Conservation (phyloP, 2,329 filamentous ascomycete genomes). For the Epichloe brachyelytri region DNA sequence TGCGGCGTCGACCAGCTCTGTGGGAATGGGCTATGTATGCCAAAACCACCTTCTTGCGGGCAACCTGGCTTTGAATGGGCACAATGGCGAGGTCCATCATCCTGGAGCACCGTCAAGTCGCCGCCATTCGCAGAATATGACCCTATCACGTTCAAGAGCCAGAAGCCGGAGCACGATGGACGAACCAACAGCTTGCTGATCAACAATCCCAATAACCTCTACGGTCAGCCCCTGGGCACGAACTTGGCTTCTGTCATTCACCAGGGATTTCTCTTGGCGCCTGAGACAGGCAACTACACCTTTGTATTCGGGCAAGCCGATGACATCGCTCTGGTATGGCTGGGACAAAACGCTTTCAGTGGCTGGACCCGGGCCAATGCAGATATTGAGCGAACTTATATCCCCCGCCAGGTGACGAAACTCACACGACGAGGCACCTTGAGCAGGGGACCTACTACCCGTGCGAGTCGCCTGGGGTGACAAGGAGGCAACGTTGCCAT, state of each 20-base stretch:
- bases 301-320: constrained; percentile 8
- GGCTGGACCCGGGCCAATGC: constrained; percentile 8
- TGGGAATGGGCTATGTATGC: constrained; percentile 4
- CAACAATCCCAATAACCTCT: not conserved
- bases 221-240: constrained; percentile 3
- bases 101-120: constrained; percentile 7
- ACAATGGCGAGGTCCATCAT: constrained; percentile 5
- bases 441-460: constrained; percentile 7
- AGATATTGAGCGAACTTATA: constrained; percentile 7
- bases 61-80: constrained; percentile 8
- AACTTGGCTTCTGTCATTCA: constrained; percentile 7
- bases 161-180: constrained; percentile 4
- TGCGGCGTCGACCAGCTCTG: constrained; percentile 4
- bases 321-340: constrained; percentile 7
- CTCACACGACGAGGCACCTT: constrained; percentile 4
- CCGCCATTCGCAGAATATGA: constrained; percentile 7
- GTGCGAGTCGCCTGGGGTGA: constrained; percentile 7
- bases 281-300: constrained; percentile 7
- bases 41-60: constrained; percentile 7
- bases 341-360: constrained; percentile 6
- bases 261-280: constrained; percentile 7
- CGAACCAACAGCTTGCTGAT: constrained; percentile 7
- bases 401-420: constrained; percentile 8
- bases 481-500: constrained; percentile 7
- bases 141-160: constrained; percentile 3